Percentiles rank a stretch among this genome's conserved stretches.
Conservation (phyloP, 139 green algal genomes). For the Micractinium sp. region DNA sequence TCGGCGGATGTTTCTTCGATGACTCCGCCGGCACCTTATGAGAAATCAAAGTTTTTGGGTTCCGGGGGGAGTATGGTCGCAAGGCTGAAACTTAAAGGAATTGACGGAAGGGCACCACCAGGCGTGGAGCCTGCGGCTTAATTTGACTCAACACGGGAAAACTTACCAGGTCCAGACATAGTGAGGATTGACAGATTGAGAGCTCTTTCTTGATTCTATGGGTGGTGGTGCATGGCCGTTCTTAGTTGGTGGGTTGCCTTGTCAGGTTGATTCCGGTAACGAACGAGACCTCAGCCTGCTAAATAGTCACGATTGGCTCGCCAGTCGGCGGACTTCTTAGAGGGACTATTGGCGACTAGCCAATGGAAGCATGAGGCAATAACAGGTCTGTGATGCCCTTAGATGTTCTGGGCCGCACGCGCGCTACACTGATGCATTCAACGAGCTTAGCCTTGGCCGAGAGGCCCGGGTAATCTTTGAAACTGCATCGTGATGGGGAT, state of each 20-base stretch:
- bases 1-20: slow-evolving; percentile 96
- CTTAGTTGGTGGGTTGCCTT: slow-evolving; percentile 96
- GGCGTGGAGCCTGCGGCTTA: slow-evolving; percentile 95
- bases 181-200: slow-evolving; percentile 96
- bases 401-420: slow-evolving; percentile 9
- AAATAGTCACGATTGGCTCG: slow-evolving; percentile 85
- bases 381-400: slow-evolving; percentile 95
- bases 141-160: slow-evolving; percentile 97
- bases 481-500: slow-evolving; percentile 96
- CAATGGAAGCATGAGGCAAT: slow-evolving; percentile 98
- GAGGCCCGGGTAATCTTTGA: slow-evolving; percentile 85
- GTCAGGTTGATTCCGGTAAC: slow-evolving; percentile 98
- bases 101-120: slow-evolving; percentile 97
- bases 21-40: slow-evolving; percentile 97
- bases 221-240: slow-evolving; percentile 74
- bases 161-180: slow-evolving; percentile 97
- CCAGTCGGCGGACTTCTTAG: slow-evolving; percentile 87
- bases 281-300: slow-evolving; percentile 98
- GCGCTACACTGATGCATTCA: slow-evolving; percentile 12
- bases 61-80: slow-evolving; percentile 97
- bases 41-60: slow-evolving; percentile 99
- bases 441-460: slow-evolving; percentile 7
- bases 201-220: slow-evolving; percentile 97
- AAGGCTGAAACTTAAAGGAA: slow-evolving; percentile 97
- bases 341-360: slow-evolving; percentile 95